Percentiles rank a stretch among this genome's conserved stretches.
These are phyloP conservation scores for Yamagishiella unicocca DNA, from an alignment of 139 green algal species.

Conservation along the genomic window DNA sequence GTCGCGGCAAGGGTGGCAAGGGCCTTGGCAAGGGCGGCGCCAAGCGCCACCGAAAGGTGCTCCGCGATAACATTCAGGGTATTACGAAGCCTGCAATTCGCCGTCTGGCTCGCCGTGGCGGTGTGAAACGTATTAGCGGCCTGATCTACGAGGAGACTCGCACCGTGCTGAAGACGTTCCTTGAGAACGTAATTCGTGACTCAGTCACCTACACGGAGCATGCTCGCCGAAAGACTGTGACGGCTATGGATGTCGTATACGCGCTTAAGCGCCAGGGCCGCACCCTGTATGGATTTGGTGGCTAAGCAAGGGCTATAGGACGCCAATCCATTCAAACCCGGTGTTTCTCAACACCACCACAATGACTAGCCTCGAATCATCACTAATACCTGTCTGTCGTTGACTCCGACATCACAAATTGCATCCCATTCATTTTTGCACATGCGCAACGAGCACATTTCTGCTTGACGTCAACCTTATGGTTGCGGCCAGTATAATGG, in stretches of 20 bases:
- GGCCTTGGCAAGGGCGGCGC: slow-evolving; percentile 92
- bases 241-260: slow-evolving; percentile 96
- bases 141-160: slow-evolving; percentile 95
- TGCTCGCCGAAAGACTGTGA: slow-evolving; percentile 95
- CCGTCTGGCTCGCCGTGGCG: slow-evolving; percentile 87
- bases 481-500: too few species aligned
- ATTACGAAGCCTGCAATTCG: slow-evolving; percentile 96
- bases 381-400: too few species aligned
- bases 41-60: slow-evolving; percentile 94
- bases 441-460: too few species aligned
- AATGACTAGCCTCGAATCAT: too few species aligned
- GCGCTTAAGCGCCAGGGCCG: slow-evolving; percentile 96
- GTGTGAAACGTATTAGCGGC: slow-evolving; percentile 91
- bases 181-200: slow-evolving; percentile 95
- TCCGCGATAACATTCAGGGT: slow-evolving; percentile 95
- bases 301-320: too few species aligned
- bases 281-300: too few species aligned
- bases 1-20: slow-evolving; percentile 91
- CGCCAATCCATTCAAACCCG: too few species aligned
- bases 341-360: too few species aligned
- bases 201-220: slow-evolving; percentile 99
- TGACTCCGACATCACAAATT: too few species aligned
- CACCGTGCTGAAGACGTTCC: slow-evolving; percentile 92
- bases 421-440: too few species aligned
- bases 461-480: too few species aligned